Base-by-base conservation (phyloP, 2,329 filamentous ascomycete species). In the Claviceps lovelessii region DNA sequence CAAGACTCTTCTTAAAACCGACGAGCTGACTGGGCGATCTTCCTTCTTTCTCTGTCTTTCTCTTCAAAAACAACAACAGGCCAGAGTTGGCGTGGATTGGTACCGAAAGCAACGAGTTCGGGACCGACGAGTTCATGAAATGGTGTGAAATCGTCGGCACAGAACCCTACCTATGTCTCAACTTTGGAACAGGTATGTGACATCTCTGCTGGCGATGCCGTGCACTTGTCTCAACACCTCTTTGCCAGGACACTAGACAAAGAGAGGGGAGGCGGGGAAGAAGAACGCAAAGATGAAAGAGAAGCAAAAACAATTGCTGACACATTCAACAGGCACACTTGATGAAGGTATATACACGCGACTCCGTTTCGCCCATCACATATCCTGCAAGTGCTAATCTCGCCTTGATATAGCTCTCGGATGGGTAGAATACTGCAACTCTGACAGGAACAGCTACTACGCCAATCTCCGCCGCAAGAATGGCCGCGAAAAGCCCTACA, bases 391-490 rank as follows among this genome's bases (percentile, higher is more conserved):
- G 11, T 28, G 48, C 48, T 50, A 17, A 50, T 39, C 11, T 10
- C 48, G 19, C 28, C 6, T 8, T 10, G 6, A 3, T 9, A 28
- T 17, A 50, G 48, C 48, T 7, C 48, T 50, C 3, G 48, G 6
- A 6, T 50, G 48, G 48, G 48, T 50, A 35, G 48, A 50, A 50
- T 50, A 50, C 28, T 50, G 48, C 35, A 50, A 50, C 33, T 50
- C 48, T 7, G 48, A 50, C 7, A 50, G 48, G 8, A 37, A 50
- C 35, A 9, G 33, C 48, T 41, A 50, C 48, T 50, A 50, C 19
- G 48, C 48, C 35, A 50, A 50, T 5, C 48, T 50, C 3, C 48
- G 48, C 15, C 48, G 48, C 10, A 50, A 50, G 19, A 50, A 50
- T 28, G 48, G 48, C 33, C 48, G 48, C n/a, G 48, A 50, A n/a